A percentile compares a stretch with the other conserved stretches of the same genome.
Evolutionary conservation across 2,329 filamentous ascomycete species (phyloP).

Genomic region (Paecilomyces fulvus): DNA sequence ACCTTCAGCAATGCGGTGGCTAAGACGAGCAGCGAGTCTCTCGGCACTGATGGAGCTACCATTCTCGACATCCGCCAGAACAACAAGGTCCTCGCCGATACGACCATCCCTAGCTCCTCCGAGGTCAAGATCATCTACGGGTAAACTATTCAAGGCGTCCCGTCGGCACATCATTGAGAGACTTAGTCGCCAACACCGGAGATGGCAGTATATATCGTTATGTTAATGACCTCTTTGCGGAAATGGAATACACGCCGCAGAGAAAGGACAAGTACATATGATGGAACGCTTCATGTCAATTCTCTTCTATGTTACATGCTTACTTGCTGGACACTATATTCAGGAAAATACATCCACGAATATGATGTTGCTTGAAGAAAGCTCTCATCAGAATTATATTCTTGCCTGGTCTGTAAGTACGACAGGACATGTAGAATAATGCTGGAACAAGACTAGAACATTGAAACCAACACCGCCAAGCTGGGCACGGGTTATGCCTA

Average conservation of each 20-base stretch:
- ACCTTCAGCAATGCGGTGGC: conserved; percentile 27
- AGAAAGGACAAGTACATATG: not conserved
- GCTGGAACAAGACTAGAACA: too few species aligned
- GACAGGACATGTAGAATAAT: too few species aligned
- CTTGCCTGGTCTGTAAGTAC: too few species aligned
- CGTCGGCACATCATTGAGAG: too few species aligned
- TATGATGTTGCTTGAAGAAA: too few species aligned
- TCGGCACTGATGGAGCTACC: conserved; percentile 29
- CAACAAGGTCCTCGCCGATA: conserved; percentile 23
- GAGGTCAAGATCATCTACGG: conserved; percentile 19
- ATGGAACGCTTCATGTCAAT: not conserved
- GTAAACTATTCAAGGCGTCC: not conserved
- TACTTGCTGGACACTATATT: not conserved
- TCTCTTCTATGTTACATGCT: not conserved
- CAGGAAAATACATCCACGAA: not conserved
- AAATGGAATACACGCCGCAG: not conserved
- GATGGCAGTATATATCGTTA: not conserved
- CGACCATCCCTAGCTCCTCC: conserved; percentile 15
- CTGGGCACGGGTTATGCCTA: too few species aligned
- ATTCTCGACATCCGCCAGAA: conserved; percentile 43
- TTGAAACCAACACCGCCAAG: too few species aligned
- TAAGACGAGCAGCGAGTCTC: conserved; percentile 11
- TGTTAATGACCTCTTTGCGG: not conserved
- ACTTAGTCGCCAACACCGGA: not conserved
- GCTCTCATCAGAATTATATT: too few species aligned